A percentile compares a stretch with the other conserved stretches of the same genome.
Conservation (phyloP, 306 rosid genomes). For the Mimosa bimucronata region DNA sequence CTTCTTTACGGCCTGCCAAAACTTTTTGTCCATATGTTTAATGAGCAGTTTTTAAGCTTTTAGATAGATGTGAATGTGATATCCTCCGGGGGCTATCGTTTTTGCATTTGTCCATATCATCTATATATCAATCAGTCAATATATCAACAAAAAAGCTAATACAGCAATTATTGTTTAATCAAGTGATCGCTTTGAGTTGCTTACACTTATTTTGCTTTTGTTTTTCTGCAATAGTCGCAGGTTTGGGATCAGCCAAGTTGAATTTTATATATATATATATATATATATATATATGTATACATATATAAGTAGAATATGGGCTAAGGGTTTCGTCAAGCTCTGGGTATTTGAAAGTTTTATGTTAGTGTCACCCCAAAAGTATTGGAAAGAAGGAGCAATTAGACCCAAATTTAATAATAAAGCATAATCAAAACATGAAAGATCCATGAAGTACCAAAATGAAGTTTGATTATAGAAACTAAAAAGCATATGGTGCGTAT, state of each 20-base stretch:
- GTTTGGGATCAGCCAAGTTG: not conserved
- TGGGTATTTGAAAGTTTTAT: no score
- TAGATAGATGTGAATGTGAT: slow-evolving; percentile 15
- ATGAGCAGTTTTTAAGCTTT: not conserved
- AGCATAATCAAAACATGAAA: no score
- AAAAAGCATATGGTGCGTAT: no score
- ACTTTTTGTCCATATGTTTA: not conserved
- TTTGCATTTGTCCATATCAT: not conserved
- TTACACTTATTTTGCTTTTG: not conserved
- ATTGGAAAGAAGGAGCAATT: no score
- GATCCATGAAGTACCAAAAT: no score
- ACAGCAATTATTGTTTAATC: not conserved
- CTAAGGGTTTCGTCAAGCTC: no score
- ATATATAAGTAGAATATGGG: not conserved
- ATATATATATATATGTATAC: no score
- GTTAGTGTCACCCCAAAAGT: no score
- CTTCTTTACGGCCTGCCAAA: slow-evolving; percentile 1
- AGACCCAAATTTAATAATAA: no score
- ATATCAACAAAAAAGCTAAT: not conserved
- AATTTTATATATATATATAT: no score
- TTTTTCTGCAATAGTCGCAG: not conserved
- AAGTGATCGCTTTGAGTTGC: not conserved
- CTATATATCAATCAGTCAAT: not conserved
- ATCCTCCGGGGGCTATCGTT: not conserved
- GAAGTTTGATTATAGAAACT: no score